These are phyloP conservation scores for Fusarium sp. DNA, from an alignment of 2,329 filamentous ascomycete species.

Conservation along the genomic window DNA sequence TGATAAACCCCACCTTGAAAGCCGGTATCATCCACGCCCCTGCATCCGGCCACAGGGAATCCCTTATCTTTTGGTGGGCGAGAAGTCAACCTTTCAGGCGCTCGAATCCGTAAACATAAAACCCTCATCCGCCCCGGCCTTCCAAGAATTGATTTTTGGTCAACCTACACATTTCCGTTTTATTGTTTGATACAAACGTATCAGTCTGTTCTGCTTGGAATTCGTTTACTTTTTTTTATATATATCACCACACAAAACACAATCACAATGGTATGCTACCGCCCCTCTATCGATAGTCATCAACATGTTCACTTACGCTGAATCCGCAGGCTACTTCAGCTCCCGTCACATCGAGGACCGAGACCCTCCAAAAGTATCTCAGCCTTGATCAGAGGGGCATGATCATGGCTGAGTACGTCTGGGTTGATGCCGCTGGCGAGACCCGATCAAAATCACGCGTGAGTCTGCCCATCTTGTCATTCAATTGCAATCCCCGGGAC, in stretches of 20 bases:
- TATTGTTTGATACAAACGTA: slow-evolving; percentile 37
- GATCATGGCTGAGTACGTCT: slow-evolving; percentile 96
- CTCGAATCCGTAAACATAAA: slow-evolving; percentile 45
- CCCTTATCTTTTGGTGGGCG: slow-evolving; percentile 44
- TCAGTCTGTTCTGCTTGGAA: slow-evolving; percentile 23
- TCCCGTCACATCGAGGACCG: slow-evolving; percentile 42
- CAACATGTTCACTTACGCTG: slow-evolving; percentile 28
- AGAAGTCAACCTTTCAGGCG: slow-evolving; percentile 34
- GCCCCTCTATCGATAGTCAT: slow-evolving; percentile 22
- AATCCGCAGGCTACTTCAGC: slow-evolving; percentile 27
- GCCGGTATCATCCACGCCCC: slow-evolving; percentile 46
- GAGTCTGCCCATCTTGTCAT: slow-evolving; percentile 56
- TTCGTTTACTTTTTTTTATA: background rate
- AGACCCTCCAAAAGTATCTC: slow-evolving; percentile 85
- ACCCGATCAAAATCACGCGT: slow-evolving; percentile 97
- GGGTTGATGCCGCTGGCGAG: slow-evolving; percentile 87
- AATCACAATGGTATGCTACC: slow-evolving; percentile 39
- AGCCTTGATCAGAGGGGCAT: slow-evolving; percentile 87
- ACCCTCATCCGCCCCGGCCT: slow-evolving; percentile 42
- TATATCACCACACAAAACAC: slow-evolving; percentile 11
- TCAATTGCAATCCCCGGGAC: background rate
- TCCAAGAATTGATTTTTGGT: slow-evolving; percentile 23
- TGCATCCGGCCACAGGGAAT: slow-evolving; percentile 43
- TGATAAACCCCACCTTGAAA: slow-evolving; percentile 27
- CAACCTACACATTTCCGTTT: slow-evolving; percentile 41